Conservation (phyloP, 495 filamentous ascomycete species). For the Penicillium odoratum region DNA sequence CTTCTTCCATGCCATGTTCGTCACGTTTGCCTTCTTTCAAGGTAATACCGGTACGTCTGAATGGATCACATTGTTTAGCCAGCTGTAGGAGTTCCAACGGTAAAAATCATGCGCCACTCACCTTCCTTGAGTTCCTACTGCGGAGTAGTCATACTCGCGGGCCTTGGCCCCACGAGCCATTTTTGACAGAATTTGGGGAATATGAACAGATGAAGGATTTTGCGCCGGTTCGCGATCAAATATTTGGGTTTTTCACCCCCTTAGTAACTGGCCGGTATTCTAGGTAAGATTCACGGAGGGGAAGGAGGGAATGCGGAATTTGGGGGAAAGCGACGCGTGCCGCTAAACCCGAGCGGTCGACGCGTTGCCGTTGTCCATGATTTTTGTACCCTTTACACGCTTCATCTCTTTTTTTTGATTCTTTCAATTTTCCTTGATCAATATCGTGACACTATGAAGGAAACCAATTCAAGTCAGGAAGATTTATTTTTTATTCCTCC, state of each 20-base stretch:
- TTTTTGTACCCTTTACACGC: not conserved
- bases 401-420: not conserved
- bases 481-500: constrained; percentile 68
- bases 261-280: constrained; percentile 1
- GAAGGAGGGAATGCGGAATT: constrained; percentile 36
- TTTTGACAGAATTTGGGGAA: constrained; percentile 11
- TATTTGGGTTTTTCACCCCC: not conserved
- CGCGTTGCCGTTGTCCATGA: constrained; percentile 32
- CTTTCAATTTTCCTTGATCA: not conserved
- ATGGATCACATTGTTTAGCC: constrained; percentile 13
- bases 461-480: constrained; percentile 10
- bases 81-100: not conserved
- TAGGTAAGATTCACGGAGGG: constrained; percentile 21
- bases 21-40: constrained; percentile 82
- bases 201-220: not conserved
- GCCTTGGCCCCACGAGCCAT: constrained; percentile 52
- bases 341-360: constrained; percentile 45
- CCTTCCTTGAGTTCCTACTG: constrained; percentile 66
- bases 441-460: constrained; percentile 3
- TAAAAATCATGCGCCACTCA: constrained; percentile 29
- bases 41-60: constrained; percentile 78
- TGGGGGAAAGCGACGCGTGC: constrained; percentile 27
- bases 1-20: constrained; percentile 85
- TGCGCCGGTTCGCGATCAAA: not conserved
- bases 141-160: constrained; percentile 61